Conservation (phyloP, 257 asterid species). For the Salvia hispanica region DNA sequence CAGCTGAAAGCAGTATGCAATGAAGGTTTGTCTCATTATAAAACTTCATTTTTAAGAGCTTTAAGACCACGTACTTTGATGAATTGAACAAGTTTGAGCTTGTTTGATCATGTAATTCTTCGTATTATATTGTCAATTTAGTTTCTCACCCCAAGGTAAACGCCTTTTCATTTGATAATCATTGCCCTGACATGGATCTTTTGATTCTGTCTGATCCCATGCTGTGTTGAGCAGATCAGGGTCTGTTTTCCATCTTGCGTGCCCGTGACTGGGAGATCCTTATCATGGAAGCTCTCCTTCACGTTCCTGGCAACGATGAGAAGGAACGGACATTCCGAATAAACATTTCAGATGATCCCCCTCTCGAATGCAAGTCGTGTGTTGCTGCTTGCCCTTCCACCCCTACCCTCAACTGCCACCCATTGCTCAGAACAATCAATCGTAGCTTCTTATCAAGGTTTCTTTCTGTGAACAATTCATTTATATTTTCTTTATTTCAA, state of each 20-base stretch:
- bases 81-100: no score
- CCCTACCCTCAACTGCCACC: slow-evolving; percentile 39
- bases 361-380: slow-evolving; percentile 52
- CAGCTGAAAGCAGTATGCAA: slow-evolving; percentile 91
- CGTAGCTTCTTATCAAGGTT: slow-evolving; percentile 18
- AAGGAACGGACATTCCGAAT: slow-evolving; percentile 74
- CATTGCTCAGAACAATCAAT: slow-evolving; percentile 40
- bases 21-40: slow-evolving; percentile 53
- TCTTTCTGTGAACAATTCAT: neutral
- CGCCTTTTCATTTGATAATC: slow-evolving; percentile 4
- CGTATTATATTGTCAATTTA: no score
- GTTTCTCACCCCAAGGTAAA: neutral
- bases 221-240: slow-evolving; percentile 50
- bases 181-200: slow-evolving; percentile 2
- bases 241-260: slow-evolving; percentile 59
- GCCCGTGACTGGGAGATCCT: slow-evolving; percentile 88
- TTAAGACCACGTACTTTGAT: neutral
- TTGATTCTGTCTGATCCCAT: neutral
- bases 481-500: neutral
- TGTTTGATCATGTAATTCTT: no score
- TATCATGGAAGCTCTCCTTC: slow-evolving; percentile 87
- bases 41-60: neutral
- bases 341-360: slow-evolving; percentile 52
- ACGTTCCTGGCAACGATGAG: slow-evolving; percentile 69
- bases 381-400: slow-evolving; percentile 37